These are phyloP conservation scores for Suillus clintonianus DNA, from an alignment of 768 basidiomycete species.

Conservation along the genomic window DNA sequence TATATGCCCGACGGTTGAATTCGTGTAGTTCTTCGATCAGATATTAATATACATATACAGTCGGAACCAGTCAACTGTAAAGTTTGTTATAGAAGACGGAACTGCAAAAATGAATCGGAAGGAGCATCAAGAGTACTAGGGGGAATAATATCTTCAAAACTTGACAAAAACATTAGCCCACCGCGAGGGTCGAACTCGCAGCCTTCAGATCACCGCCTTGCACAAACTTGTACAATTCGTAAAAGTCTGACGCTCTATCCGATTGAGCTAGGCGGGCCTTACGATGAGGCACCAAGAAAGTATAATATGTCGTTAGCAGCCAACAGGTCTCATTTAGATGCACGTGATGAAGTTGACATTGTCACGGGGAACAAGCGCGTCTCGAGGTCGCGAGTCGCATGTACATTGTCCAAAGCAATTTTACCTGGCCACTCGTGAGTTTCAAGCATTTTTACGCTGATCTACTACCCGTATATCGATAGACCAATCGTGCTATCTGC, in stretches of 20 bases:
- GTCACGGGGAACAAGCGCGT: constrained; percentile 6
- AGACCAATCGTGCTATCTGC: too few species aligned
- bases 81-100: neutral
- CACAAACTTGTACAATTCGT: constrained; percentile 32
- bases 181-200: constrained; percentile 68
- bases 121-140: too few species aligned
- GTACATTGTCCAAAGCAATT: neutral
- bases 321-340: neutral
- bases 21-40: neutral
- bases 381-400: neutral
- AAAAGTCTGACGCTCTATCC: constrained; percentile 61
- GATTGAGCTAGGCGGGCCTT: constrained; percentile 52
- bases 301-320: too few species aligned
- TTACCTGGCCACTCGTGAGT: neutral
- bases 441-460: neutral
- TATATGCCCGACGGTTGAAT: too few species aligned
- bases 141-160: neutral
- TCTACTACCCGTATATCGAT: neutral
- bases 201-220: constrained; percentile 48
- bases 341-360: neutral
- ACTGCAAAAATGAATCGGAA: neutral
- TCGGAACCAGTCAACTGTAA: neutral
- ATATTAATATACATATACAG: neutral
- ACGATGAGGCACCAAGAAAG: neutral
- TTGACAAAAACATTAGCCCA: constrained; percentile 41